Base-by-base conservation (phyloP, 306 rosid genomes). In the Cajanus cajan region DNA sequence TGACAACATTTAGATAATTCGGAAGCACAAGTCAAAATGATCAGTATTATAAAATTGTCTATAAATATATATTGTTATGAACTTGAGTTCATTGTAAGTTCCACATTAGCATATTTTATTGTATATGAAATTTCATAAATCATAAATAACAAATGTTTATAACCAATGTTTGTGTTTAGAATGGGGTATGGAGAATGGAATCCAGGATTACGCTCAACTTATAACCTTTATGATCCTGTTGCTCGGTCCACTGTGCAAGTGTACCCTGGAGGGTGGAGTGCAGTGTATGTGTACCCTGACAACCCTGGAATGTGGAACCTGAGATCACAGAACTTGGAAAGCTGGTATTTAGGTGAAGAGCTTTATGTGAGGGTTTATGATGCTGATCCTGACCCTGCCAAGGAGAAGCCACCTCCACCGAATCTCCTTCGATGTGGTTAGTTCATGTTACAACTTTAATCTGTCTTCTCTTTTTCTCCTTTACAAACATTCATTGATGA, bases 231-330 rank as follows among this genome's bases (percentile, higher is more conserved):
- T 9, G 90, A 92, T 9, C 93, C 86, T 0, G 90, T 92, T 36
- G 89, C 80, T 28, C 76, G 96, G 0, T 90, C 93, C 11, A 90
- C 88, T 0, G 86, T 86, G 47, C 93, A 89, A 82, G 95, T 92
- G 68, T 90, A 81, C 80, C 97, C 92, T 0, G 14, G 83, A 25
- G 87, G 88, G 58, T 94, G 98, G 97, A 90, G 85, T 69, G 95
- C 91, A 37, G 91, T 92, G 41, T 94, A 92, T 82, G 91, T 89
- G 76, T 90, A 78, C 78, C 92, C 94, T 22, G 97, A 94, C 80
- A 92, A 92, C 73, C 94, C 95, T 0, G 93, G 97, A 83, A 94
- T 90, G 90, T 94, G 97, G 97, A 92, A 92, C 66, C 71, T 94
- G 64, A 90, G 97, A 69, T 92, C 98, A 68, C 94, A 92, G 61